Evolutionary conservation across 1,284 basidiomycete genomes (phyloP).

Genomic region (Cutaneotrichosporon arboriforme): DNA sequence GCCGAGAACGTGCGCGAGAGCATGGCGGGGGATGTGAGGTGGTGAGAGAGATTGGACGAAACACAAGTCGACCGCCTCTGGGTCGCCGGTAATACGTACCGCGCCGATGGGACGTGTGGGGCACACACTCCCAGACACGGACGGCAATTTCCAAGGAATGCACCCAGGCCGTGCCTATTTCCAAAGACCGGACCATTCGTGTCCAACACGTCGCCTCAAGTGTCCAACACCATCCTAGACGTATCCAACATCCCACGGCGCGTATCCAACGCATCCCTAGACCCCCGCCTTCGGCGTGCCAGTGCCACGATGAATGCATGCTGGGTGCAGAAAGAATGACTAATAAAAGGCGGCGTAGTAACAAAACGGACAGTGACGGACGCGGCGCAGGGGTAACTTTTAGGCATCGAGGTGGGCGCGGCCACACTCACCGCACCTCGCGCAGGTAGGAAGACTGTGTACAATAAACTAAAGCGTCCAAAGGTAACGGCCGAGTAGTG

Average conservation of each 20-base stretch:
- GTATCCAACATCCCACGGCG: background rate
- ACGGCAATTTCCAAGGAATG: no score
- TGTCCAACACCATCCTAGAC: background rate
- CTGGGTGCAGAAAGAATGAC: conserved; percentile 8
- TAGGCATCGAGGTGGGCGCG: no score
- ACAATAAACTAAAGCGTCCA: background rate
- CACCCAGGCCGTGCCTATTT: no score
- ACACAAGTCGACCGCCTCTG: no score
- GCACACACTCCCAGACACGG: no score
- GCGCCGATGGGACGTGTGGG: no score
- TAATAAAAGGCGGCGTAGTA: conserved; percentile 5
- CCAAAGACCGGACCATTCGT: no score
- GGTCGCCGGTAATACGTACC: no score
- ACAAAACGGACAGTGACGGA: background rate
- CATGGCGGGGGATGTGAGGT: background rate
- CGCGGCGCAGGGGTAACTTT: background rate
- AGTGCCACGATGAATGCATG: conserved; percentile 3
- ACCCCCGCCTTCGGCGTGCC: background rate
- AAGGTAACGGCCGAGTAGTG: background rate
- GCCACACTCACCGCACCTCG: background rate
- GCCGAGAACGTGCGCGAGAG: conserved; percentile 11
- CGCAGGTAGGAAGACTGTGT: background rate
- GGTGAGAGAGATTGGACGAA: background rate
- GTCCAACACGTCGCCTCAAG: background rate
- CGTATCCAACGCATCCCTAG: background rate